A percentile compares a stretch with the other conserved stretches of the same genome.
These are phyloP conservation scores for Calamus simplicifolius DNA, from an alignment of 176 grass and related monocot genomes.

Conservation along the genomic window DNA sequence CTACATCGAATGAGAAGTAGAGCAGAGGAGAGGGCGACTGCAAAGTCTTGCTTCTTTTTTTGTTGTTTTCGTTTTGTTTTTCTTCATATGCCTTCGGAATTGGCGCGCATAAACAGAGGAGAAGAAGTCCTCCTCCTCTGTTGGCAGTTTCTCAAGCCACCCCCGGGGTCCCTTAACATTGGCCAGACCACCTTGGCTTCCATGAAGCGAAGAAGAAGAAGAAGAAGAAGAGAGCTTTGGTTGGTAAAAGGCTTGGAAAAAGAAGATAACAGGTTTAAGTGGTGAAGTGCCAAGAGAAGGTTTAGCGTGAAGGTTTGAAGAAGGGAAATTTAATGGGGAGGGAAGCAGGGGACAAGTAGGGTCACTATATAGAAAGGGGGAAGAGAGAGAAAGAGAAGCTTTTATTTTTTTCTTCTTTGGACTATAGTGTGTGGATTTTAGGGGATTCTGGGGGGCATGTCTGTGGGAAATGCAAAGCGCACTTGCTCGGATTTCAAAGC, in stretches of 20 bases:
- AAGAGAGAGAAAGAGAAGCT: slow-evolving; percentile 6
- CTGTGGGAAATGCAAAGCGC: slow-evolving; percentile 33
- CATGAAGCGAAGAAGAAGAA: background rate
- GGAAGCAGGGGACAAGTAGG: background rate
- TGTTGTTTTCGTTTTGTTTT: no score
- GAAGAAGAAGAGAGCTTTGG: background rate
- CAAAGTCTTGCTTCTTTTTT: background rate
- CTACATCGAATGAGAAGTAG: slow-evolving; percentile 10
- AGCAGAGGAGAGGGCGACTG: slow-evolving; percentile 21
- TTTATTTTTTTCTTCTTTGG: background rate
- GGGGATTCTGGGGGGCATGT: slow-evolving; percentile 33
- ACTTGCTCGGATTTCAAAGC: slow-evolving; percentile 31
- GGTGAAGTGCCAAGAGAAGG: background rate
- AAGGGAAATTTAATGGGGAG: background rate
- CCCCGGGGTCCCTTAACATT: background rate
- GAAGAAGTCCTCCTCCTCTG: background rate
- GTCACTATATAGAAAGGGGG: background rate
- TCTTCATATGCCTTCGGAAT: background rate
- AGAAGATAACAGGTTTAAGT: no score
- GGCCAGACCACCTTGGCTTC: background rate
- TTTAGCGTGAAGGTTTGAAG: background rate
- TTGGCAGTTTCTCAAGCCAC: background rate
- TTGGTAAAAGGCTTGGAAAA: no score
- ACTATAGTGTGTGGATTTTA: background rate
- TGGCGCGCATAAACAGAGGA: no score